Conservation (phyloP, 1,284 basidiomycete genomes). For the Vanrija sp. region DNA sequence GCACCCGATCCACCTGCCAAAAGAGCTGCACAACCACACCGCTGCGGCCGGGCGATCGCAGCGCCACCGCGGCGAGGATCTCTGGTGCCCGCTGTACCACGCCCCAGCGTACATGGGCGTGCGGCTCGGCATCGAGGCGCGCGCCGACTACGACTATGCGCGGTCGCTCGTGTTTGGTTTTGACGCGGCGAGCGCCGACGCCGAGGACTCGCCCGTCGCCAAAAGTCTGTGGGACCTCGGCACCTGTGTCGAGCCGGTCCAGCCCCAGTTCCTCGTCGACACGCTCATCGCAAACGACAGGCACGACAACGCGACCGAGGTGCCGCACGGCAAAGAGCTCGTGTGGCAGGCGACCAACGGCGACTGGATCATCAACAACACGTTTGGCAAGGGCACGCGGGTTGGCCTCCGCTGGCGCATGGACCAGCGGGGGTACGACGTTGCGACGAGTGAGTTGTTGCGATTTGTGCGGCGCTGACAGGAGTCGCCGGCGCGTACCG, state of each 20-base stretch:
- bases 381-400: slow-evolving; percentile 62
- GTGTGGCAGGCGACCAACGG: slow-evolving; percentile 54
- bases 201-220: slow-evolving; percentile 14
- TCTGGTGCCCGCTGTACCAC: slow-evolving; percentile 67
- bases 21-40: slow-evolving; percentile 36
- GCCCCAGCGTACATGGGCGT: slow-evolving; percentile 55
- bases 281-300: slow-evolving; percentile 64
- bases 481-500: slow-evolving; percentile 71
- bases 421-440: slow-evolving; percentile 80
- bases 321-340: slow-evolving; percentile 23
- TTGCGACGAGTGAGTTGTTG: slow-evolving; percentile 64
- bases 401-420: slow-evolving; percentile 69
- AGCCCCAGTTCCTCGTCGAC: slow-evolving; percentile 65
- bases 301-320: slow-evolving; percentile 46
- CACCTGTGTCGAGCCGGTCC: slow-evolving; percentile 65
- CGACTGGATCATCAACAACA: slow-evolving; percentile 64
- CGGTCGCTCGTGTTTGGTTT: slow-evolving; percentile 59
- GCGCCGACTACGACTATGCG: slow-evolving; percentile 72
- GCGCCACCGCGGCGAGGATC: slow-evolving; percentile 61
- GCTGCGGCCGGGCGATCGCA: slow-evolving; percentile 44
- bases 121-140: slow-evolving; percentile 62
- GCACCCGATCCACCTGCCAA: slow-evolving; percentile 71
- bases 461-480: neutral
- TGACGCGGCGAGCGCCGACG: too few species aligned
- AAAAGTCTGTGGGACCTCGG: slow-evolving; percentile 61